A percentile compares a stretch with the other conserved stretches of the same genome.
Evolutionary conservation across 1,284 basidiomycete genomes (phyloP).

Genomic region (Moesziomyces globuligerus): DNA sequence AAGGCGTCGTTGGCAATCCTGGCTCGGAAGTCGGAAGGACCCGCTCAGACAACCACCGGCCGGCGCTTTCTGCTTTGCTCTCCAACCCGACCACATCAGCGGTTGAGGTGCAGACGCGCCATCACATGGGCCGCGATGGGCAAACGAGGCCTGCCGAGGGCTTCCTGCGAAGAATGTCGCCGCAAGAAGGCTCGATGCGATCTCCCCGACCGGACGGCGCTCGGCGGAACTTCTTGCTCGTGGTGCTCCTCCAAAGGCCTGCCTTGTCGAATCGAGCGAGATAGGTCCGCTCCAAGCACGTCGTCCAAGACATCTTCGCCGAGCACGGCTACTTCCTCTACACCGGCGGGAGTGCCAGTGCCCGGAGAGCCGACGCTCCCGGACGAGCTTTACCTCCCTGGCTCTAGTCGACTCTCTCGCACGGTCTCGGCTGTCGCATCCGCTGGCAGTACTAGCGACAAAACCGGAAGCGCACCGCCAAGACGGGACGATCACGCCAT

Average conservation of each 20-base stretch:
- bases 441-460: neutral
- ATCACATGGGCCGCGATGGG: neutral
- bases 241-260: neutral
- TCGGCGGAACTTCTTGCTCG: neutral
- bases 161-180: neutral
- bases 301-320: neutral
- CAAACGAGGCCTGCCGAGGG: neutral
- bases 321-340: neutral
- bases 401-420: neutral
- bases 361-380: neutral
- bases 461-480: no score
- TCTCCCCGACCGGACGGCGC: neutral
- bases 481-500: no score
- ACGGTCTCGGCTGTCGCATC: neutral
- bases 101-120: no score
- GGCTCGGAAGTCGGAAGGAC: neutral
- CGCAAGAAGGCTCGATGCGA: neutral
- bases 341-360: neutral
- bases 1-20: neutral
- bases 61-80: neutral
- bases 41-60: neutral
- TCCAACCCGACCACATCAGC: no score
- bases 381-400: neutral
- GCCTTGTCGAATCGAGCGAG: neutral
- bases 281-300: neutral